Evolutionary conservation across 1,284 basidiomycete species (phyloP), one percentile per base, ranked within the genome.

Genomic region (Ceratorhiza oryzae-sativae): DNA sequence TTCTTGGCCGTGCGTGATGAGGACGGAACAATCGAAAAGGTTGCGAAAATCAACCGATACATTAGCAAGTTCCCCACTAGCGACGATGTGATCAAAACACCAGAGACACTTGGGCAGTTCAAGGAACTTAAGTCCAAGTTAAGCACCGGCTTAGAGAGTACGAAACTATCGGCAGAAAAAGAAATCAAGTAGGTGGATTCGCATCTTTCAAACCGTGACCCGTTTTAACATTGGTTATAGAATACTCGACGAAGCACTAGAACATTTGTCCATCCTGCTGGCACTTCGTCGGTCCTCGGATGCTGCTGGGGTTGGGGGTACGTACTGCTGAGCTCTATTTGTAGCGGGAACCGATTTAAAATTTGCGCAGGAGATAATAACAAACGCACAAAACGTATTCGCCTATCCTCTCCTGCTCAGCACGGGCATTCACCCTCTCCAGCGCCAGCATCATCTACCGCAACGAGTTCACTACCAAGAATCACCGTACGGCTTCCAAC

Each of bases 331-430:
- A 13, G 51, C 49, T 32, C 20, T 32, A 15, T 30, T 4, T 6
- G 20, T 41, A 32, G 23, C 25, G 8, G 9, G 36, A 61, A 39
- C 23, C 58, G 67, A 15, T 42, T 30, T 23, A 3, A 25, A 49
- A 32, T 30, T 15, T 32, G 15, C 45, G 67, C 56, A 67, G 68
- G 30, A 25, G 41, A 59, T 5, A n/a, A 53, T 86, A 90, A 91
- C 73, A 93, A 92, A 80, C 86, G 91, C 55, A 86, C 84, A 73
- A 92, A 93, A 79, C 88, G 91, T 23, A 88, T 88, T 30, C 83
- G 90, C 71, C 86, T 84, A 6, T 84, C 86, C 27, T 92, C 92
- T 12, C 90, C 91, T 6, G 68, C 61, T 23, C 71, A 45, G 53
- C 51, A 61, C 81, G 85, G 3, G 83, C 79, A 23, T 23, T 76